Conservation (phyloP, 176 grass and related monocot genomes). For the Musa itinerans region DNA sequence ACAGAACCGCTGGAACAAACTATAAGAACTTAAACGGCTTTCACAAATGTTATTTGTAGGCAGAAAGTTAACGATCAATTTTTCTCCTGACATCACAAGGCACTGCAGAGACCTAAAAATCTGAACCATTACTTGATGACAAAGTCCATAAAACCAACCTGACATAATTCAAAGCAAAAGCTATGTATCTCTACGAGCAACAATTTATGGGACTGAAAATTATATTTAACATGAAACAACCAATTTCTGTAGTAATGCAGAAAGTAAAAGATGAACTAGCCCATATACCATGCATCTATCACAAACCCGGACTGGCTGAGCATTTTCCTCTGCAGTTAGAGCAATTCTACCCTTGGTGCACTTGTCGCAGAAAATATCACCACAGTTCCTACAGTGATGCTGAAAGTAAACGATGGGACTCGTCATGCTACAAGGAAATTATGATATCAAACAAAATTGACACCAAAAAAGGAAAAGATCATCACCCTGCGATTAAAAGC, state of each 20-base stretch:
- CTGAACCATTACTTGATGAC: not conserved
- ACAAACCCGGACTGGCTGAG: constrained; percentile 78
- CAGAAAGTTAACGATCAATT: not conserved
- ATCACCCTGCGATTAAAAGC: constrained; percentile 87
- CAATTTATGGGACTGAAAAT: not conserved
- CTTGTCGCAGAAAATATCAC: constrained; percentile 98
- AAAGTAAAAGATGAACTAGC: not conserved
- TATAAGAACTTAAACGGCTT: not conserved
- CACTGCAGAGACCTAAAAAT: not conserved
- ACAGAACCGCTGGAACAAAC: not conserved
- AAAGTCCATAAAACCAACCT: not conserved
- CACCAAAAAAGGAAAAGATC: not conserved
- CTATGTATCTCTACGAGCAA: not conserved
- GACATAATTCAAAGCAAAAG: not conserved
- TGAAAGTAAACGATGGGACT: constrained; percentile 38
- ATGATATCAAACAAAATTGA: not conserved
- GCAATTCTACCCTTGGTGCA: constrained; percentile 84
- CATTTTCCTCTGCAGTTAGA: constrained; percentile 69
- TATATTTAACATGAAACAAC: not conserved
- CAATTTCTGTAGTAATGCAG: not conserved
- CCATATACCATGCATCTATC: constrained; percentile 87
- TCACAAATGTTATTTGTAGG: not conserved
- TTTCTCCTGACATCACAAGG: not conserved
- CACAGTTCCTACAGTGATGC: constrained; percentile 97
- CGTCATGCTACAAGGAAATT: not conserved